These are phyloP conservation scores for Debaryomyces subglobosus DNA, from an alignment of 1,139 yeast genomes.

Conservation along the genomic window DNA sequence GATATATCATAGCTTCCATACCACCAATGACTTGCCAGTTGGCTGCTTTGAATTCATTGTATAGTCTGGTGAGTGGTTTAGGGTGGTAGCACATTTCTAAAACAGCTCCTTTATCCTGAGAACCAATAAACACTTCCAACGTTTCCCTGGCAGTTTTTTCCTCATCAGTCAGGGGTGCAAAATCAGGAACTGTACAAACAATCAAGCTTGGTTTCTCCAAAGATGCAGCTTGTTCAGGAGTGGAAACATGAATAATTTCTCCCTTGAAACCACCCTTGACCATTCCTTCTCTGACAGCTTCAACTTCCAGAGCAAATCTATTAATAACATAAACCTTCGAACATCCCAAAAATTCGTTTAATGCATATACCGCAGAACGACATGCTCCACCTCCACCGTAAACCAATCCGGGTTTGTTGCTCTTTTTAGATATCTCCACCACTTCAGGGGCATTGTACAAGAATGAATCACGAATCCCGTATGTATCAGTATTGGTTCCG, in stretches of 20 bases:
- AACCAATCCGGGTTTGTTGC: conserved; percentile 25
- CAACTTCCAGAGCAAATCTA: conserved; percentile 27
- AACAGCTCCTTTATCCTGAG: conserved; percentile 25
- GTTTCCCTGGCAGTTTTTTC: conserved; percentile 28
- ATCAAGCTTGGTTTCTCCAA: conserved; percentile 21
- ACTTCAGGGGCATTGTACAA: conserved; percentile 16
- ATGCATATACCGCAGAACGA: conserved; percentile 33
- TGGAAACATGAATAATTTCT: conserved; percentile 23
- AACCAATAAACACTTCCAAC: conserved; percentile 25
- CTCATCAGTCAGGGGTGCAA: conserved; percentile 22
- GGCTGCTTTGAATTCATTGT: conserved; percentile 21
- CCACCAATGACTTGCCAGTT: conserved; percentile 33
- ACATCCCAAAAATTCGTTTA: conserved; percentile 26
- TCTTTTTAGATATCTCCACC: conserved; percentile 10
- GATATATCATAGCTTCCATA: conserved; percentile 31
- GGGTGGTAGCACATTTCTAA: conserved; percentile 39
- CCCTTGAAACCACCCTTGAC: conserved; percentile 22
- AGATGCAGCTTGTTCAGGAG: conserved; percentile 23
- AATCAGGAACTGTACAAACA: conserved; percentile 32
- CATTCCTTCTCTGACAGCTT: conserved; percentile 21
- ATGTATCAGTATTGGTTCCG: conserved; percentile 35
- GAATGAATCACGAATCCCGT: conserved; percentile 31
- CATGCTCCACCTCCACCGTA: conserved; percentile 40
- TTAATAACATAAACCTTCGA: conserved; percentile 28
- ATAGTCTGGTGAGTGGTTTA: conserved; percentile 23